These are phyloP conservation scores for Poa pratensis DNA, from an alignment of 176 grass and related monocot genomes.

Conservation along the genomic window DNA sequence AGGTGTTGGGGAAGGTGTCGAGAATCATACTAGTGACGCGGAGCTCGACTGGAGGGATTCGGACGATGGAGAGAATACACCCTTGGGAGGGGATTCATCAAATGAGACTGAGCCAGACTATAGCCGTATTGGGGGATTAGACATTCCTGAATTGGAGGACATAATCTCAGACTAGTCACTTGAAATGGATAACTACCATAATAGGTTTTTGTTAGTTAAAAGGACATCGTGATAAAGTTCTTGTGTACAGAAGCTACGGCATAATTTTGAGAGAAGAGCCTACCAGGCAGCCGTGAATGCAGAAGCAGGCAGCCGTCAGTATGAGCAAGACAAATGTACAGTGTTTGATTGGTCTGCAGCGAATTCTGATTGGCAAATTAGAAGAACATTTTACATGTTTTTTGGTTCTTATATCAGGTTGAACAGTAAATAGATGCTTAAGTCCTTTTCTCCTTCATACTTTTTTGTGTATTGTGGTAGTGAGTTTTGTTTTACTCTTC, in stretches of 20 bases:
- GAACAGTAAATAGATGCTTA: constrained; percentile 40
- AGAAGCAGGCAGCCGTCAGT: constrained; percentile 44
- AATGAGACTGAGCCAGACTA: constrained; percentile 59
- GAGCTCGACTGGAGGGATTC: constrained; percentile 71
- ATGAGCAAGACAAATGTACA: constrained; percentile 66
- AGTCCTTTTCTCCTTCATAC: constrained; percentile 22
- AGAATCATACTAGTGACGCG: constrained; percentile 49
- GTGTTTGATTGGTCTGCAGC: constrained; percentile 36
- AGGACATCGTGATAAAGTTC: constrained; percentile 7
- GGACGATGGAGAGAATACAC: constrained; percentile 84
- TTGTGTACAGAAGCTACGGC: constrained; percentile 37
- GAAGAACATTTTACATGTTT: constrained; percentile 29
- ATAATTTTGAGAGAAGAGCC: constrained; percentile 18
- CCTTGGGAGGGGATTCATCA: constrained; percentile 51
- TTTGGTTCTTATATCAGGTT: constrained; percentile 41
- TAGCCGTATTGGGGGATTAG: constrained; percentile 46
- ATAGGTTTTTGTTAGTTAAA: constrained; percentile 33
- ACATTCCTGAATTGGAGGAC: constrained; percentile 60
- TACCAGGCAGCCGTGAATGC: constrained; percentile 12
- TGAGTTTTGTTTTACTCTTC: constrained; percentile 11
- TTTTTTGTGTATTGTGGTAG: constrained; percentile 35
- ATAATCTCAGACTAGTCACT: constrained; percentile 66
- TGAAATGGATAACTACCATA: constrained; percentile 32
- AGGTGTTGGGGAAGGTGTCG: constrained; percentile 29
- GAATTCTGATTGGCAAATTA: constrained; percentile 43